These are phyloP conservation scores for Pharnaceum exiguum DNA, from an alignment of 148 eudicot species.

Conservation along the genomic window DNA sequence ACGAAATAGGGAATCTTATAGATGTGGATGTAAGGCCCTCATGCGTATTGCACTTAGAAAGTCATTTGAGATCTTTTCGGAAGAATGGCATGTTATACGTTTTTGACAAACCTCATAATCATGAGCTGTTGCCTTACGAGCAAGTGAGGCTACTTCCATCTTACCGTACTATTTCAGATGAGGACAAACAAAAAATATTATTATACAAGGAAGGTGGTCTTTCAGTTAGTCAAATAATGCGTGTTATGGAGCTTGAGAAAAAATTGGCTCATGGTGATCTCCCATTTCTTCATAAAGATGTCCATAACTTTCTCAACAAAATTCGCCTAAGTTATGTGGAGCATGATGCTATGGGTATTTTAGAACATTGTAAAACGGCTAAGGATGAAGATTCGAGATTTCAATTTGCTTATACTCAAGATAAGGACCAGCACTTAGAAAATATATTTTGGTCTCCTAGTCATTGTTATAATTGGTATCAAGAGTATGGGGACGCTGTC, in stretches of 20 bases:
- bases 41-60: conserved; percentile 3
- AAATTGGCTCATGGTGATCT: conserved; percentile 3
- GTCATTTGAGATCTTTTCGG: conserved; percentile 5
- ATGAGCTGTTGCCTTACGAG: not conserved
- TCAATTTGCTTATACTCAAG: not conserved
- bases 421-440: not conserved
- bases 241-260: conserved; percentile 18
- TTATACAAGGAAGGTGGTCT: conserved; percentile 9
- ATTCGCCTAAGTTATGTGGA: not conserved
- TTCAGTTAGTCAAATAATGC: conserved; percentile 3
- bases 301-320: not conserved
- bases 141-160: conserved; percentile 11
- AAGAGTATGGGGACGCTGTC: not conserved
- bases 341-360: not conserved
- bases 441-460: not conserved
- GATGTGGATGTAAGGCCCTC: conserved; percentile 7
- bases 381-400: not conserved
- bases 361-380: conserved; percentile 1
- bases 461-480: not conserved
- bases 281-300: not conserved
- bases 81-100: conserved; percentile 8
- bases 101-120: not conserved
- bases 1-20: not conserved
- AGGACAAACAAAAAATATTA: not conserved
- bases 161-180: not conserved